These are phyloP conservation scores for Cyclotella atomus DNA, from an alignment of 108 stramenopile species.

Conservation along the genomic window DNA sequence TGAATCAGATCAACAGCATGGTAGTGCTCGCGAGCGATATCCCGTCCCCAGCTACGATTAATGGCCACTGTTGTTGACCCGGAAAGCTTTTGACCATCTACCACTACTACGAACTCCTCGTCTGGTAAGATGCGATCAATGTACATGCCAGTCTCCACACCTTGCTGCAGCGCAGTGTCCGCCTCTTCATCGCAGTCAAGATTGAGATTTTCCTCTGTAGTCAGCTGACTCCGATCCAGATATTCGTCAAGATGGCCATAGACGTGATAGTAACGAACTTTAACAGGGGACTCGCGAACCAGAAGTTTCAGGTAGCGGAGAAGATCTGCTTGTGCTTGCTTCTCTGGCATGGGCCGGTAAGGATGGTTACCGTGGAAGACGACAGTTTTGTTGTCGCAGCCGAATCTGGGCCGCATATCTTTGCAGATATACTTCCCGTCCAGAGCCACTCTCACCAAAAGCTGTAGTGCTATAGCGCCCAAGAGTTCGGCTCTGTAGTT, in stretches of 20 bases:
- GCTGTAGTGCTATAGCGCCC: background rate
- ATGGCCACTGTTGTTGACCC: background rate
- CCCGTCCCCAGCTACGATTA: background rate
- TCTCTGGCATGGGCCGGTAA: background rate
- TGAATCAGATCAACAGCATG: background rate
- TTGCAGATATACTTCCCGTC: background rate
- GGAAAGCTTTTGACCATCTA: background rate
- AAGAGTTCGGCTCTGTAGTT: background rate
- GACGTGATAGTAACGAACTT: background rate
- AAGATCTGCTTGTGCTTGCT: background rate
- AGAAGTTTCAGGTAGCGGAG: background rate
- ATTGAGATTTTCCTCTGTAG: background rate
- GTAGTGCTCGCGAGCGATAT: background rate
- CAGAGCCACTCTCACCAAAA: background rate
- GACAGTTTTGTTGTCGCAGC: constrained; percentile 4
- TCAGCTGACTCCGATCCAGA: background rate
- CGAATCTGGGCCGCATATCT: background rate
- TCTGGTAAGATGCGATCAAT: background rate
- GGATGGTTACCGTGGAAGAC: background rate
- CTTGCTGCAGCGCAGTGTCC: background rate
- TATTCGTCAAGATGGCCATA: background rate
- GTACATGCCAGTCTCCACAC: background rate
- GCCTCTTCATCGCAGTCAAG: background rate
- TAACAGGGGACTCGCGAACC: background rate
- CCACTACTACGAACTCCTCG: background rate